A percentile compares a stretch with the other conserved stretches of the same genome.
Evolutionary conservation across 148 eudicot species (phyloP).

Genomic region (Mesembryanthemum crystallinum): DNA sequence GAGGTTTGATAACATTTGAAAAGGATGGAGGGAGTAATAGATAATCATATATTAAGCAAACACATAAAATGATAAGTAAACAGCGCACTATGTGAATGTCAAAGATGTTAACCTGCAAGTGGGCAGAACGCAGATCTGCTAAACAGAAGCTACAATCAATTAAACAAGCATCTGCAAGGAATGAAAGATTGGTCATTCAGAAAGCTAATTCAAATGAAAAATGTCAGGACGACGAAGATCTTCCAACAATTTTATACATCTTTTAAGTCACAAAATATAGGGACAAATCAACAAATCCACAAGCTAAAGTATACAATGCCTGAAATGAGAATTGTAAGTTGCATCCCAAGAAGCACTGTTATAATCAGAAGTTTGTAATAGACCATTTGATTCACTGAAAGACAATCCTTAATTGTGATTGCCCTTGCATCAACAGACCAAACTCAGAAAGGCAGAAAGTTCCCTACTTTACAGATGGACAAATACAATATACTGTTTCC

Average conservation of each 20-base stretch:
- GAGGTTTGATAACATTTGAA: too few species aligned
- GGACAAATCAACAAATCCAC: neutral
- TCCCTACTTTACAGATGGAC: neutral
- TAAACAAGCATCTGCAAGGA: slow-evolving; percentile 81
- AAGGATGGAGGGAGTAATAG: too few species aligned
- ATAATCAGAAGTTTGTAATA: neutral
- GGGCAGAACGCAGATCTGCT: slow-evolving; percentile 90
- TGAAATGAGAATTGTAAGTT: neutral
- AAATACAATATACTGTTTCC: neutral
- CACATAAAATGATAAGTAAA: neutral
- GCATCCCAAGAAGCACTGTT: neutral
- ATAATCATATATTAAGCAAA: neutral
- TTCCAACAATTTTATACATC: neutral
- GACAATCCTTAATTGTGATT: neutral
- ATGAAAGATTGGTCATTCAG: slow-evolving; percentile 2
- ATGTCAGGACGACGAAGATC: neutral
- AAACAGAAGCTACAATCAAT: slow-evolving; percentile 90
- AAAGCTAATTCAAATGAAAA: neutral
- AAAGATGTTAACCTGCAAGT: slow-evolving; percentile 62
- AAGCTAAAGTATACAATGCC: neutral
- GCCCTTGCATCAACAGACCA: neutral
- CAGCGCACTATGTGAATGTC: neutral
- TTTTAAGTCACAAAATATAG: neutral
- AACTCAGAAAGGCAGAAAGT: too few species aligned
- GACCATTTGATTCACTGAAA: neutral